Conservation (phyloP, 768 basidiomycete species). For the Russula foetens region DNA sequence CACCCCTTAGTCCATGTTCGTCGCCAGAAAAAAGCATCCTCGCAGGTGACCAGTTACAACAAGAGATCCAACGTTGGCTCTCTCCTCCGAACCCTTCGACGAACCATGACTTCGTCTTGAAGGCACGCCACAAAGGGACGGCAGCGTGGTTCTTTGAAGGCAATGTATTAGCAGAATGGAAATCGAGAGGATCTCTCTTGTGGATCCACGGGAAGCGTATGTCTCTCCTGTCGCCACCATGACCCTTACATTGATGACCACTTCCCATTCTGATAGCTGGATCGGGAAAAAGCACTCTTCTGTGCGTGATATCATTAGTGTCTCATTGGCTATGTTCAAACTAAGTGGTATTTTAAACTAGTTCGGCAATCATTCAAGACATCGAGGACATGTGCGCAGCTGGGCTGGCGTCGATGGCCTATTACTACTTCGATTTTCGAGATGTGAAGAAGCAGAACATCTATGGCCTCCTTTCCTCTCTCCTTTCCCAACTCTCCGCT, state of each 20-base stretch:
- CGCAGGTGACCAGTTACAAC: not conserved
- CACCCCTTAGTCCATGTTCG: not conserved
- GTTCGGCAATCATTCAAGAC: not conserved
- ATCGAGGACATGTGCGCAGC: not conserved
- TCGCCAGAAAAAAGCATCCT: not conserved
- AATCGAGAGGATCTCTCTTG: not conserved
- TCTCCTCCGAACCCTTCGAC: not conserved
- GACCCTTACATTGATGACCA: not conserved
- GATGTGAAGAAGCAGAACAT: not conserved
- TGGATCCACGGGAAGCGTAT: conserved; percentile 11
- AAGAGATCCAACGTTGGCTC: not conserved
- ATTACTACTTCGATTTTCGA: not conserved
- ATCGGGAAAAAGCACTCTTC: not conserved
- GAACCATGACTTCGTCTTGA: not conserved
- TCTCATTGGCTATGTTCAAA: not conserved
- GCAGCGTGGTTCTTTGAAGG: not conserved
- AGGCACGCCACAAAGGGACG: not conserved
- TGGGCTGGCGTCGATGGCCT: not conserved
- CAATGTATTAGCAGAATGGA: not conserved
- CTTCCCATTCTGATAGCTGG: not conserved
- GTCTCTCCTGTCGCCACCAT: not conserved
- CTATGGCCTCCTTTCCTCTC: not conserved
- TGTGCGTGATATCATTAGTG: not conserved
- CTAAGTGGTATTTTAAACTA: not conserved
- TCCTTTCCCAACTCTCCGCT: not conserved